Base-by-base conservation (phyloP, 768 basidiomycete genomes). In the Sarcodon sp. region DNA sequence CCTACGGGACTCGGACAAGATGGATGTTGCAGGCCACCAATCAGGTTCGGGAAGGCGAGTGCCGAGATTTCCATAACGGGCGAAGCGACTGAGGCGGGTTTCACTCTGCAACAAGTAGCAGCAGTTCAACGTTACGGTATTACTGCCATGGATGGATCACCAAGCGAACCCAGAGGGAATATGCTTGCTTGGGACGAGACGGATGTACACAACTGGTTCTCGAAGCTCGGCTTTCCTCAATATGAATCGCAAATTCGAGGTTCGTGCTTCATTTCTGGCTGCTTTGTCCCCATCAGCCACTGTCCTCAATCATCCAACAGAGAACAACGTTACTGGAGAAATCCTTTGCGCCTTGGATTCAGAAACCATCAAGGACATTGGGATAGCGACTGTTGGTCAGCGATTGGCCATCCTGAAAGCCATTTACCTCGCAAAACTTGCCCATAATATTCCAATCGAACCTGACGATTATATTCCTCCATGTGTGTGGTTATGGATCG, bases 251-350 rank as follows among this genome's bases (percentile, higher is more conserved):
- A 87, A 66, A 77, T 97, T 56, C 74, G 75, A 72, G 87, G 90
- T 88, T 57, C 57, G 69, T 64, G 49, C 48, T 47, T 33, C 51
- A 55, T 47, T 48, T 51, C 47, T 34, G 38, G 35, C 36, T 47
- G 31, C 12, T n/a, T 34, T 36, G 31, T 21, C 48, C n/a, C 44
- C 43, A 43, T 39, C 12, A 38, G 8, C 46, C 45, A 18, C 43
- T 46, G 35, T 49, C 49, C 46, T 52, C 21, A 27, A 46, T 27
- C 18, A 39, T 53, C 34, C 41, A 34, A 37, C 59, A 94, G 94
- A 92, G 61, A 87, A 99, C 63, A 84, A 79, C 53, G 88, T 99
- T 54, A 83, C 84, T 13, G 96, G 96, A 48, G 92, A 97, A 53
- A 79, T 89, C 1, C 75, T 99, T 6, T 80, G 84, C 53, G 69